Percentiles rank a stretch among this genome's conserved stretches.
phyloP scores from a whole-genome alignment of 352 stramenopile genomes.

The Phytophthora pistaciae region DNA sequence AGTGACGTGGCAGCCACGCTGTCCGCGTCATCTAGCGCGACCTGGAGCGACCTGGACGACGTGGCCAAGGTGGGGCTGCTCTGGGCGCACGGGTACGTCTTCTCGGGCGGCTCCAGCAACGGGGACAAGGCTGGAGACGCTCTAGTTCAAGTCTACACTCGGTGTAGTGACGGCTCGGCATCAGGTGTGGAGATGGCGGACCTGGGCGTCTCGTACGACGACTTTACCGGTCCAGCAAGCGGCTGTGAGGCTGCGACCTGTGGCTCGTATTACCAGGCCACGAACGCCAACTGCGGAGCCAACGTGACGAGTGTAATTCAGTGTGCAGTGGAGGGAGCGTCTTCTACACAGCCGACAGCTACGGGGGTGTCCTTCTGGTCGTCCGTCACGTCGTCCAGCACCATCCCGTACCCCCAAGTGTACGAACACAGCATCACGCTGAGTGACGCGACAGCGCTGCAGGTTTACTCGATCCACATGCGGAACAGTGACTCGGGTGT shows the following conservation, averaged over 20 bases:
- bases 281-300: conserved; percentile 39
- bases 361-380: conserved; percentile 49
- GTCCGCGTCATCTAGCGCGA: conserved; percentile 12
- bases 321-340: conserved; percentile 41
- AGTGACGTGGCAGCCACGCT: conserved; percentile 33
- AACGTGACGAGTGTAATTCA: conserved; percentile 30
- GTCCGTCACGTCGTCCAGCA: conserved; percentile 33
- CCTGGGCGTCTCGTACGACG: conserved; percentile 35
- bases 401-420: conserved; percentile 49
- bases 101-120: conserved; percentile 36
- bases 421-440: conserved; percentile 43
- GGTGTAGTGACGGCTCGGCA: conserved; percentile 23
- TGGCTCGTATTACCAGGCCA: conserved; percentile 44
- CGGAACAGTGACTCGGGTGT: conserved; percentile 24
- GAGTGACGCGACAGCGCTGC: conserved; percentile 11
- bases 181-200: conserved; percentile 39
- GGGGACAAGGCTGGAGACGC: conserved; percentile 14
- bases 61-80: conserved; percentile 51
- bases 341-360: conserved; percentile 8
- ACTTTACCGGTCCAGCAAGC: conserved; percentile 27
- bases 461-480: conserved; percentile 59
- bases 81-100: conserved; percentile 59
- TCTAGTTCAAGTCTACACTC: conserved; percentile 53
- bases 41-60: conserved; percentile 50
- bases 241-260: conserved; percentile 35